Base-by-base conservation (phyloP, 2,329 filamentous ascomycete genomes). In the Xylariaceae sp. region DNA sequence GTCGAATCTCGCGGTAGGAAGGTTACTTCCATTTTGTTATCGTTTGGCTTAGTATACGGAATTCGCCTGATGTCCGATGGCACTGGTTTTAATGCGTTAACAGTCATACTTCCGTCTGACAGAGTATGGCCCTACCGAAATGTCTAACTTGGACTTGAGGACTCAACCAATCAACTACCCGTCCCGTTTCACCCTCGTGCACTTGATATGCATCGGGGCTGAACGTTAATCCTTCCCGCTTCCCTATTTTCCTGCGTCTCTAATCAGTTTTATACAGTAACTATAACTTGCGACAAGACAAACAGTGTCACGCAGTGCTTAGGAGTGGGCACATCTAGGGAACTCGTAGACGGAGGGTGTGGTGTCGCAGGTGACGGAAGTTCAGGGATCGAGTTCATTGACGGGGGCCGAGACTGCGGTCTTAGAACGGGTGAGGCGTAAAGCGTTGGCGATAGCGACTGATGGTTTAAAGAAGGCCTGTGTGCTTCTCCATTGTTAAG, bases 11-110 rank as follows among this genome's bases (percentile, higher is more conserved):
- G 57, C 3, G 62, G 62, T 5, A 64, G 41, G 33, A 64, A 62
- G 10, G 53, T 57, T 10, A 63, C 53, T 44, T 53, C 55, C 24
- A 55, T 50, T 8, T 51, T 57, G 18, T 15, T n/a, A 26, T 64
- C 57, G 9, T 59, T 55, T 2, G 60, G 62, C 44, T 58, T 58
- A 2, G 62, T 64, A n/a, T 54, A 53, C 33, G 59, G 60, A 24
- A 63, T 64, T 40, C 26, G 33, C 2, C 10, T 52, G 7, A 10
- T 41, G 8, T 37, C 55, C 5, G 33, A 10, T 26, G 50, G 57
- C 23, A 64, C 62, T 63, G 10, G n/a, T 16, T 6, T 1, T 10
- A 23, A 27, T 55, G 10, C 55, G 45, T 47, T 37, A 16, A 29
- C 27, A n/a, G 4, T 21, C 11, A 16, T 29, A 16, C 2, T 23